phyloP scores from a whole-genome alignment of 257 asterid species.

The Solanum tarapatanum region DNA sequence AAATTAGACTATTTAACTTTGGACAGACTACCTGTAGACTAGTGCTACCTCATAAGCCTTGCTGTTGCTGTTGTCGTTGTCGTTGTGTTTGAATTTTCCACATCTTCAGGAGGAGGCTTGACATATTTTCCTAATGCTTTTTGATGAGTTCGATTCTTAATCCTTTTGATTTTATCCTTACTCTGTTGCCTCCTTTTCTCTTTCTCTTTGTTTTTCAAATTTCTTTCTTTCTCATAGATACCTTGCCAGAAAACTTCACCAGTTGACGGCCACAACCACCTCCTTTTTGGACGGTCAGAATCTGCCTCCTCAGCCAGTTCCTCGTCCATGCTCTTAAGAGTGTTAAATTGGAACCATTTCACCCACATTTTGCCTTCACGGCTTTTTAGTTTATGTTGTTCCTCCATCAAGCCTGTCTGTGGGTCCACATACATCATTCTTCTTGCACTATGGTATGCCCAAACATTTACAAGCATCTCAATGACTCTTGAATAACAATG shows the following conservation, averaged over 20 bases:
- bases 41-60: slow-evolving; percentile 25
- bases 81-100: slow-evolving; percentile 27
- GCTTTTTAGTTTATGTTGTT: slow-evolving; percentile 51
- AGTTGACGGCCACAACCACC: slow-evolving; percentile 86
- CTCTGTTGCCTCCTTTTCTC: slow-evolving; percentile 61
- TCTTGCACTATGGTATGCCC: slow-evolving; percentile 95
- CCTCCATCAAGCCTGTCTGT: slow-evolving; percentile 56
- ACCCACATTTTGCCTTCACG: slow-evolving; percentile 88
- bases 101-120: slow-evolving; percentile 55
- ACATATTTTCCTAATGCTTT: slow-evolving; percentile 74
- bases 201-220: slow-evolving; percentile 41
- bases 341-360: slow-evolving; percentile 65
- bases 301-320: slow-evolving; percentile 86
- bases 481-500: slow-evolving; percentile 78
- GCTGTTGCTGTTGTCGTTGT: background rate
- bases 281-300: slow-evolving; percentile 38
- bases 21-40: slow-evolving; percentile 8
- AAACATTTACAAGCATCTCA: slow-evolving; percentile 77
- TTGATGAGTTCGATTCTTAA: slow-evolving; percentile 56
- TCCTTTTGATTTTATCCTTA: slow-evolving; percentile 64
- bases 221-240: slow-evolving; percentile 53
- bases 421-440: slow-evolving; percentile 79
- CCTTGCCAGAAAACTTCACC: slow-evolving; percentile 94
- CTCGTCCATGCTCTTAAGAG: slow-evolving; percentile 82
- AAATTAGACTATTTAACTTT: slow-evolving; percentile 9